phyloP scores from a whole-genome alignment of 2,329 filamentous ascomycete genomes.

The Microsporum audouinii region DNA sequence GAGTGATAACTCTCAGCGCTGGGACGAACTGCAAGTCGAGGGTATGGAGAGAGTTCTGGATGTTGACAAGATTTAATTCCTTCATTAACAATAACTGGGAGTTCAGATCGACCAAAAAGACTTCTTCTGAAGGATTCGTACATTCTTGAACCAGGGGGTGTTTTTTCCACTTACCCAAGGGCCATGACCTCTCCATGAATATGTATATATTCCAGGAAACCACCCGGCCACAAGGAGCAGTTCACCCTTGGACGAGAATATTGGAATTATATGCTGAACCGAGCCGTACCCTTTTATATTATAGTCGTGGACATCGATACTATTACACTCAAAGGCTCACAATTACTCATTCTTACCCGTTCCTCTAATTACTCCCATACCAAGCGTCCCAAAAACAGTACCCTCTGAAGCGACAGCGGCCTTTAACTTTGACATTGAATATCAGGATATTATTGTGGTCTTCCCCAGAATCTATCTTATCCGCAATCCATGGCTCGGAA shows the following conservation, averaged over 20 bases:
- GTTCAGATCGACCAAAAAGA: not conserved
- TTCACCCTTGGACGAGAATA: too few relatives aligned
- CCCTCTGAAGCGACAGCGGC: not conserved
- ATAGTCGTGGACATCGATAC: too few relatives aligned
- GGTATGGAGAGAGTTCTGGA: not conserved
- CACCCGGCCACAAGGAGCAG: too few relatives aligned
- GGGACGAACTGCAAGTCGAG: not conserved
- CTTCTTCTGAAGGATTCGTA: not conserved
- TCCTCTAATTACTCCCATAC: not conserved
- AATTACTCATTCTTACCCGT: not conserved
- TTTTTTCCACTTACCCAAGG: not conserved
- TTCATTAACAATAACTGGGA: not conserved
- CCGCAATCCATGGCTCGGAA: too few relatives aligned
- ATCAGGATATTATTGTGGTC: too few relatives aligned
- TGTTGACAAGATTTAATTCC: constrained; percentile 1
- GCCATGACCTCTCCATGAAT: not conserved
- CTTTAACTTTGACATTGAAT: too few relatives aligned
- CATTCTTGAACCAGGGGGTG: too few relatives aligned
- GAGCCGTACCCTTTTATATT: too few relatives aligned
- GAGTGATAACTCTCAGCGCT: too few relatives aligned
- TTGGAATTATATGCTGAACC: too few relatives aligned
- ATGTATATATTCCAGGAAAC: not conserved
- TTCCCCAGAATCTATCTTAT: too few relatives aligned
- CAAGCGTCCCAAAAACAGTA: not conserved
- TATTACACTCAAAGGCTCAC: not conserved